These are phyloP conservation scores for Talaromyces rugulosus DNA, from an alignment of 2,329 filamentous ascomycete genomes.

Conservation along the genomic window DNA sequence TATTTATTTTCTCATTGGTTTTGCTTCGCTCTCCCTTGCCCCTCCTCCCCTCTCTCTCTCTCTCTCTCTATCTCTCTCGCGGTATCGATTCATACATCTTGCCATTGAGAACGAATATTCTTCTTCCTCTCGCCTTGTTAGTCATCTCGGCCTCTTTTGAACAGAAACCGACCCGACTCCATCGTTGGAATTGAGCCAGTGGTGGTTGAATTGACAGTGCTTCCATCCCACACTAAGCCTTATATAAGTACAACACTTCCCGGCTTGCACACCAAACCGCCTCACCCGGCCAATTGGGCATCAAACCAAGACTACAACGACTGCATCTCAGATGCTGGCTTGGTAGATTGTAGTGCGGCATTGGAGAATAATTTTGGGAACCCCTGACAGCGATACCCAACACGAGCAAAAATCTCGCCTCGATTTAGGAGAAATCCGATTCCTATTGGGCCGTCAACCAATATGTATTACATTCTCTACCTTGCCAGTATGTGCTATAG, in stretches of 20 bases:
- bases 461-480: conserved; percentile 57
- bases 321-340: background rate
- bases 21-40: background rate
- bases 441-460: conserved; percentile 12
- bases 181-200: background rate
- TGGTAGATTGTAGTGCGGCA: background rate
- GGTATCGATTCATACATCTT: background rate
- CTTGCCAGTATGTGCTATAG: conserved; percentile 62
- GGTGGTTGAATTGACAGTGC: background rate
- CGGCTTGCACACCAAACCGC: background rate
- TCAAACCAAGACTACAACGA: background rate
- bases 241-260: background rate
- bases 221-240: background rate
- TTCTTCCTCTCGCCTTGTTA: background rate
- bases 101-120: background rate
- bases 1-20: background rate
- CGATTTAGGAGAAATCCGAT: background rate
- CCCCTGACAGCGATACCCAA: background rate
- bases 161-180: background rate
- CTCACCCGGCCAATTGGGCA: background rate
- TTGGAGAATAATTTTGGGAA: background rate
- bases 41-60: background rate
- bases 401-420: conserved; percentile 18
- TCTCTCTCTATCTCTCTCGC: background rate
- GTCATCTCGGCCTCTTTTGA: background rate